Base-by-base conservation (phyloP, 805 yeast genomes). In the Naumovozyma dairenensis region DNA sequence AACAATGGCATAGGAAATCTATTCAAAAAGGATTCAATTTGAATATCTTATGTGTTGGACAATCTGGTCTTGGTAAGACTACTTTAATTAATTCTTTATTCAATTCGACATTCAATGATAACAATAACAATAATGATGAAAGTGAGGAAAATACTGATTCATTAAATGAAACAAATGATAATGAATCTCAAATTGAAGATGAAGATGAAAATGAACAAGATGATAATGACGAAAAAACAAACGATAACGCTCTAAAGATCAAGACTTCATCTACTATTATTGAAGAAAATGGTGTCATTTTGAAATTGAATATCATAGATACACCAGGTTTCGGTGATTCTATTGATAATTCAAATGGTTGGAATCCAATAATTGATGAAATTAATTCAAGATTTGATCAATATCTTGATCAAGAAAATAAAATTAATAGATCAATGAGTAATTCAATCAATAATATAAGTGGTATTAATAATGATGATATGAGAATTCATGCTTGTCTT, bases 1-100 rank as follows among this genome's bases (percentile, higher is more conserved):
- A 87, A 56, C 98, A 92, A 66, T 92, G 96, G 96, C 97, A 92
- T 65, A 77, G 95, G 63, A 85, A 82, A 61, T 80, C 94, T 2
- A 74, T 85, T 41, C 79, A 81, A 60, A 73, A 83, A 53, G 98
- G 98, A 10, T 92, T 92, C 69, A 73, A 69, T 49, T 73, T 92
- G 56, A 92, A 92, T 57, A 57, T 92, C 40, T 73, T 92, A 74
- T 85, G 84, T 38, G 94, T 87, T 42, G 94, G 94, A 46, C 94
- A 84, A 64, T 67, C 78, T 39, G 96, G 98, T 4, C 68, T 89
- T 42, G 98, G 98, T 49, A 89, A 89, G 64, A 69, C 92, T 21
- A 92, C 98, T 18, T 71, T 92, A 54, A 74, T 92, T 52, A 86
- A 85, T 63, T 87, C 97, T 16, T 69, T 92, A 47, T 92, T 92